Conservation (phyloP, 192 early-diverging fungal species). For the Coemansia sp. region DNA sequence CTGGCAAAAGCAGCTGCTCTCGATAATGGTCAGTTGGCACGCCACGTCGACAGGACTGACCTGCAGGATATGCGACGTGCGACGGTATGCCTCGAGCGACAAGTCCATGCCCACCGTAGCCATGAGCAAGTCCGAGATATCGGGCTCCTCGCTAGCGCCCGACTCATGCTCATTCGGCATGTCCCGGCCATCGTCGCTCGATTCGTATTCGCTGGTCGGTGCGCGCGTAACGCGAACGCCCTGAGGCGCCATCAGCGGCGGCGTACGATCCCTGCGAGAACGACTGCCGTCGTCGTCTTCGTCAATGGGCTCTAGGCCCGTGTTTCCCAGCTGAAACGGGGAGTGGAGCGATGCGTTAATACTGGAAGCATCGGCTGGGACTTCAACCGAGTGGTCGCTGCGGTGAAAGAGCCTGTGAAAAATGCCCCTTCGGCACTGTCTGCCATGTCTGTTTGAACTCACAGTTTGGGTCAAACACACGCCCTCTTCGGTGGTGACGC, state of each 20-base stretch:
- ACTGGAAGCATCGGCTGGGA: neutral
- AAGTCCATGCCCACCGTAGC: slow-evolving; percentile 51
- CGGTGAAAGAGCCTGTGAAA: neutral
- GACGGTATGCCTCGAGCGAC: slow-evolving; percentile 60
- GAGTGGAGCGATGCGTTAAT: neutral
- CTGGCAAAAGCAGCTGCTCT: slow-evolving; percentile 61
- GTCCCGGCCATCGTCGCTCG: neutral
- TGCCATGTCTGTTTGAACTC: neutral
- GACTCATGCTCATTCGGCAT: neutral
- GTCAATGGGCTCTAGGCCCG: neutral
- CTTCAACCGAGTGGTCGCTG: neutral
- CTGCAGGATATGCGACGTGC: slow-evolving; percentile 62
- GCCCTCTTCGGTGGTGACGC: neutral
- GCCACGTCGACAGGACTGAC: slow-evolving; percentile 79
- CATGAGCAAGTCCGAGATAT: slow-evolving; percentile 50
- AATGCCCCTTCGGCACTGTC: neutral
- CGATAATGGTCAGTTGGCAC: slow-evolving; percentile 83
- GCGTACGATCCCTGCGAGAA: neutral
- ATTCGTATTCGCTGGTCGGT: neutral
- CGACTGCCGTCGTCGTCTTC: neutral
- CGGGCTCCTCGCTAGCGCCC: slow-evolving; percentile 29
- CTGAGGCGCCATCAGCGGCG: neutral
- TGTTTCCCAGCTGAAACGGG: neutral
- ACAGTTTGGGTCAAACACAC: neutral
- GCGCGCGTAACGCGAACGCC: neutral